Conservation (phyloP, 495 filamentous ascomycete species). For the Hypoxylon subgilvum region DNA sequence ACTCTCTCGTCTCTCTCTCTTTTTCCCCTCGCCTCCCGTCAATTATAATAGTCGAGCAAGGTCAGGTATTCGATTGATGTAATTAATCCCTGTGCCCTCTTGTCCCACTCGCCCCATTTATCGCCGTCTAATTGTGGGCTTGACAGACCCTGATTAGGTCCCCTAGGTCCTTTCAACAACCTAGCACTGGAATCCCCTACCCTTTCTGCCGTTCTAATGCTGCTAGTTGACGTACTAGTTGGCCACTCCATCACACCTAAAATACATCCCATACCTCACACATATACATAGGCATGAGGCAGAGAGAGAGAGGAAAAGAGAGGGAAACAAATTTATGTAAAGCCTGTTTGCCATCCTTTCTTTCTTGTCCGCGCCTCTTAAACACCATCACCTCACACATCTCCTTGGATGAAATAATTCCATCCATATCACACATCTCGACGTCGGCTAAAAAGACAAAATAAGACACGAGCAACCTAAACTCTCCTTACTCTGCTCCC, state of each 20-base stretch:
- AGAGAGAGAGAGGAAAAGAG: constrained; percentile 4
- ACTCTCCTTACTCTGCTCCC: neutral
- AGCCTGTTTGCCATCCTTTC: constrained; percentile 25
- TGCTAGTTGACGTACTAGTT: constrained; percentile 41
- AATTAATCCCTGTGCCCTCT: constrained; percentile 29
- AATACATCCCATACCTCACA: no score
- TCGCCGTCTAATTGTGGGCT: constrained; percentile 26
- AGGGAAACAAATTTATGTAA: constrained; percentile 29
- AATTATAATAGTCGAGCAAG: neutral
- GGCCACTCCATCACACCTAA: constrained; percentile 36
- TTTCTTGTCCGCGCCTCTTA: constrained; percentile 20
- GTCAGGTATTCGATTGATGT: constrained; percentile 11
- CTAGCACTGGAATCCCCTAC: constrained; percentile 30
- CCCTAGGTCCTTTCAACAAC: constrained; percentile 27
- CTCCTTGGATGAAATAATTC: constrained; percentile 16
- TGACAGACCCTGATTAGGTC: constrained; percentile 35
- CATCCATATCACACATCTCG: constrained; percentile 33
- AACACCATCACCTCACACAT: constrained; percentile 8
- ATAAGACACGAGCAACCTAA: neutral
- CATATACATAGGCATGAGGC: constrained; percentile 17
- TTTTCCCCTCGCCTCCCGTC: constrained; percentile 22
- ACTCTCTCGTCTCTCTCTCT: constrained; percentile 3
- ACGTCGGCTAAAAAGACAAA: constrained; percentile 9
- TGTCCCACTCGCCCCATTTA: constrained; percentile 41
- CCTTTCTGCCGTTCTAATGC: constrained; percentile 25